These are phyloP conservation scores for Chionographis japonica DNA, from an alignment of 106 monocot genomes.

Conservation along the genomic window DNA sequence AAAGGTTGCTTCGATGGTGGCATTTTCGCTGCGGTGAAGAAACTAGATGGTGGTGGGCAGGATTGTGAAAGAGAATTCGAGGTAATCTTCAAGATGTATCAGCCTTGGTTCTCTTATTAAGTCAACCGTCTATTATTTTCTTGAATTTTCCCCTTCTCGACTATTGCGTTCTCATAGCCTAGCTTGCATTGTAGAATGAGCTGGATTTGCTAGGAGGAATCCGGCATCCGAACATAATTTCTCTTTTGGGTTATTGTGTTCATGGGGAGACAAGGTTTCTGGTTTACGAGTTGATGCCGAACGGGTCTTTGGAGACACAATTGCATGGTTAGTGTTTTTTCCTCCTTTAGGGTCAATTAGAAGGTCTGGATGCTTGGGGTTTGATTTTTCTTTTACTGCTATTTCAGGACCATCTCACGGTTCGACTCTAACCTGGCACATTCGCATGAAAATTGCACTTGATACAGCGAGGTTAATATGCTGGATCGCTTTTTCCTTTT, in stretches of 20 bases:
- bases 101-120: too few species aligned
- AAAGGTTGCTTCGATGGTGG: constrained; percentile 60
- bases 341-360: background rate
- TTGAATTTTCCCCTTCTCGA: too few species aligned
- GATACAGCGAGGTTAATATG: constrained; percentile 71
- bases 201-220: constrained; percentile 73
- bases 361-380: background rate
- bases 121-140: too few species aligned
- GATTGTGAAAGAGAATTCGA: constrained; percentile 76
- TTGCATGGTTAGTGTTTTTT: constrained; percentile 61
- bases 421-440: constrained; percentile 68
- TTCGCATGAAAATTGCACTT: constrained; percentile 96
- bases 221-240: constrained; percentile 80
- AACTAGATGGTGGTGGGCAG: constrained; percentile 36
- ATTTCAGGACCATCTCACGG: constrained; percentile 60
- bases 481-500: background rate
- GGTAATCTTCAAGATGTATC: constrained; percentile 21
- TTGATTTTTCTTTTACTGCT: constrained; percentile 10
- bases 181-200: constrained; percentile 63
- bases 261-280: constrained; percentile 57
- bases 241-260: constrained; percentile 76
- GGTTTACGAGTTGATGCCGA: constrained; percentile 85
- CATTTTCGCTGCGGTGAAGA: constrained; percentile 71
- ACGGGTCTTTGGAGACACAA: constrained; percentile 75
- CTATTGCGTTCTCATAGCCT: background rate